Conservation (phyloP, 352 stramenopile species). For the Aphanomyces astaci region DNA sequence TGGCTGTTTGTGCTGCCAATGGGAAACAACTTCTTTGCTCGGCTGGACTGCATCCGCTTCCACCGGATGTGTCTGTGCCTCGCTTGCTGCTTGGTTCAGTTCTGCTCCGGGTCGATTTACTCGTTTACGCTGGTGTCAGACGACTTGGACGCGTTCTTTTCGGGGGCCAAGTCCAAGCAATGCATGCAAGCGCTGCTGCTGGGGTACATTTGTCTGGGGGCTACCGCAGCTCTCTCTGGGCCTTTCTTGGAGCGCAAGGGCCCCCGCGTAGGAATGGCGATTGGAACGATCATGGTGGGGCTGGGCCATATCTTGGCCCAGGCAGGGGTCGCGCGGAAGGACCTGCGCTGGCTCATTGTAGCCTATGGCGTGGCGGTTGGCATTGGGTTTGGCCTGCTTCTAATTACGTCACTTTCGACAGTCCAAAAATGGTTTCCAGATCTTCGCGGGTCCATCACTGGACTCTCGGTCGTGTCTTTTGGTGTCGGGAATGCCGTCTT, state of each 20-base stretch:
- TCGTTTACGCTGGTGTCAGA: not conserved
- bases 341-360: conserved; percentile 15
- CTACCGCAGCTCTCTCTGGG: conserved; percentile 9
- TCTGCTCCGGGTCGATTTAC: conserved; percentile 13
- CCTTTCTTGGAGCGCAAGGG: conserved; percentile 14
- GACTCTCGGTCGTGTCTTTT: conserved; percentile 10
- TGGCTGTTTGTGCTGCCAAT: conserved; percentile 3
- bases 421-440: conserved; percentile 19
- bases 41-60: not conserved
- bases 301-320: conserved; percentile 3
- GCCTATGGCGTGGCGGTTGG: not conserved
- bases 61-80: not conserved
- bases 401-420: conserved; percentile 10
- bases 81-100: not conserved
- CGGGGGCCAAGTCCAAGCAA: not conserved
- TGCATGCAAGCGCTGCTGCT: not conserved
- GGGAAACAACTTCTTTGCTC: not conserved
- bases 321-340: not conserved
- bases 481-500: conserved; percentile 16
- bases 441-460: not conserved
- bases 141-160: conserved; percentile 5
- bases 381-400: not conserved
- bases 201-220: not conserved
- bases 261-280: conserved; percentile 15
- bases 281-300: conserved; percentile 8